phyloP scores from a whole-genome alignment of 2,329 filamentous ascomycete genomes.

The Sporothrix globosa region DNA sequence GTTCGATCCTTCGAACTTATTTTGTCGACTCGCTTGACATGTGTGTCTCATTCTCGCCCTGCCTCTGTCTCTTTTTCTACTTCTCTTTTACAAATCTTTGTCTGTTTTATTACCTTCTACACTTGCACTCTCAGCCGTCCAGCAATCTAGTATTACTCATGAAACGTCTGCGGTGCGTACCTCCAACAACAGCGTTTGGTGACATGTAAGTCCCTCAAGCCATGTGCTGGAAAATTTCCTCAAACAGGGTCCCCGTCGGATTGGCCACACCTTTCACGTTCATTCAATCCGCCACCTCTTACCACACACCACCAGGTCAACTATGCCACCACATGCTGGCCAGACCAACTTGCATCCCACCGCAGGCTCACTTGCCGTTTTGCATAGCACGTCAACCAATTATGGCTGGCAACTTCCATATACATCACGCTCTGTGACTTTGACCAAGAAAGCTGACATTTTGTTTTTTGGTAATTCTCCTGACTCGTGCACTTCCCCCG shows the following conservation, averaged over 20 bases:
- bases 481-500: background rate
- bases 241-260: slow-evolving; percentile 24
- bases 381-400: slow-evolving; percentile 25
- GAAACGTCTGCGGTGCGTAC: slow-evolving; percentile 1
- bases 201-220: slow-evolving; percentile 28
- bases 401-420: slow-evolving; percentile 6
- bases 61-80: slow-evolving; percentile 5
- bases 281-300: background rate
- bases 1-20: background rate
- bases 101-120: background rate
- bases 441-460: background rate
- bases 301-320: background rate
- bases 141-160: background rate
- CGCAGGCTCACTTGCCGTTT: slow-evolving; percentile 14
- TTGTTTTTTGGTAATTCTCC: background rate
- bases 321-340: slow-evolving; percentile 18
- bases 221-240: slow-evolving; percentile 15
- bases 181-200: slow-evolving; percentile 6
- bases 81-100: background rate
- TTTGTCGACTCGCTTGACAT: background rate
- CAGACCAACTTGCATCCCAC: slow-evolving; percentile 12
- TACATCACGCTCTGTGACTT: background rate
- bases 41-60: background rate
- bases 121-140: background rate
- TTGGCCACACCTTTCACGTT: slow-evolving; percentile 14